Conservation (phyloP, 1,284 basidiomycete species). For the Cutaneotrichosporon cutaneum region DNA sequence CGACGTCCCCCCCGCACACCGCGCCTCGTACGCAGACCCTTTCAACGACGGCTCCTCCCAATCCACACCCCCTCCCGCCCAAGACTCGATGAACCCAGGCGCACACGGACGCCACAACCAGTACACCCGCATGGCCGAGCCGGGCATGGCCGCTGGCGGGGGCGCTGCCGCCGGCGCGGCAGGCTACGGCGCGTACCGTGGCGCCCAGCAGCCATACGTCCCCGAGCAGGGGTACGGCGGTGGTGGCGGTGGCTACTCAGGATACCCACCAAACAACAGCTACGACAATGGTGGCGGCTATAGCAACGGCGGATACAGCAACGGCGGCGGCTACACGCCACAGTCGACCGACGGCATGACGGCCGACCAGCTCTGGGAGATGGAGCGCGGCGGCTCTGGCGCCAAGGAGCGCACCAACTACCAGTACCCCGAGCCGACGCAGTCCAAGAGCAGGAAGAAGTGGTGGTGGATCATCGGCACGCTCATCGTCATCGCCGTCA, state of each 20-base stretch:
- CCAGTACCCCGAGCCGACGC: slow-evolving; percentile 9
- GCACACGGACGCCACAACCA: slow-evolving; percentile 2
- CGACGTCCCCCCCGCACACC: slow-evolving; percentile 16
- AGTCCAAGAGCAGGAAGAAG: slow-evolving; percentile 26
- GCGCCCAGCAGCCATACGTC: slow-evolving; percentile 1
- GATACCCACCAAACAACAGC: slow-evolving; percentile 5
- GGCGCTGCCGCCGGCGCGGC: slow-evolving; percentile 12
- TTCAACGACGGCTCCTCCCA: slow-evolving; percentile 12
- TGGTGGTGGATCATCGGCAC: slow-evolving; percentile 28
- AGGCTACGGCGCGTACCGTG: slow-evolving; percentile 6
- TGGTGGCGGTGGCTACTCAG: background rate
- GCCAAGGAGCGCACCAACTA: slow-evolving; percentile 15
- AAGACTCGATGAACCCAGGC: slow-evolving; percentile 15
- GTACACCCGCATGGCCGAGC: slow-evolving; percentile 11
- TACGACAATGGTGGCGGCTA: background rate
- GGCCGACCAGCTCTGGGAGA: slow-evolving; percentile 24
- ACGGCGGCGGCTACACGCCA: slow-evolving; percentile 3
- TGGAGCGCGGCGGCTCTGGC: slow-evolving; percentile 12
- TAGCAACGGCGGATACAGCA: slow-evolving; percentile 3
- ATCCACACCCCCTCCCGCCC: slow-evolving; percentile 1
- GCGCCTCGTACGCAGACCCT: slow-evolving; percentile 19
- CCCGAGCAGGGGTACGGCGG: background rate
- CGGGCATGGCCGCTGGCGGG: slow-evolving; percentile 3
- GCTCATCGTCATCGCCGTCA: slow-evolving; percentile 27
- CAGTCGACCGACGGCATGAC: slow-evolving; percentile 10